phyloP scores from a whole-genome alignment of 768 basidiomycete species.

The Strobilomyces confusus region DNA sequence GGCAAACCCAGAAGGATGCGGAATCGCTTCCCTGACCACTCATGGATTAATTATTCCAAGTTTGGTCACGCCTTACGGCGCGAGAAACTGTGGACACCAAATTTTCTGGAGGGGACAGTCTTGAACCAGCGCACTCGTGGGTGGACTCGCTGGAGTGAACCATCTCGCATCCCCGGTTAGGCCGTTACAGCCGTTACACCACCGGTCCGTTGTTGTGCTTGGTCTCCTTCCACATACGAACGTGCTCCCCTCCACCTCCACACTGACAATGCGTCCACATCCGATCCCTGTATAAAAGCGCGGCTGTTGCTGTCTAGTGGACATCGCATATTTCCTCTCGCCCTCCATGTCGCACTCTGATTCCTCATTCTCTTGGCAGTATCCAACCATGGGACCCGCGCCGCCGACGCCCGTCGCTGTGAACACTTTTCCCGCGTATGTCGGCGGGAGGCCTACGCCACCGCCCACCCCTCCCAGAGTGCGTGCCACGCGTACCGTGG shows the following conservation, averaged over 20 bases:
- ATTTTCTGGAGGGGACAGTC: conserved; percentile 93
- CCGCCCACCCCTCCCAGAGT: conserved; percentile 1
- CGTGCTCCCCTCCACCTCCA: background rate
- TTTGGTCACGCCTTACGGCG: conserved; percentile 56
- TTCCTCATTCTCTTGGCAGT: background rate
- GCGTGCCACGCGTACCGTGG: background rate
- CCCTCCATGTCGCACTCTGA: background rate
- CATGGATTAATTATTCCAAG: conserved; percentile 67
- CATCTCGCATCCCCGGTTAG: conserved; percentile 79
- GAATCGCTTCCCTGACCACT: conserved; percentile 64
- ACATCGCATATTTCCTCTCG: background rate
- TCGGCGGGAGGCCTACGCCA: conserved; percentile 3
- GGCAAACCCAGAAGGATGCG: conserved; percentile 77
- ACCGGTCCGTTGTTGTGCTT: conserved; percentile 26
- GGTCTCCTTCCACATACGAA: background rate
- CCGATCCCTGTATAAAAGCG: conserved; percentile 10
- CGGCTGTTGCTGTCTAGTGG: background rate
- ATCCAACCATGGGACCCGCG: background rate
- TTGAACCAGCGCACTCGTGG: conserved; percentile 88
- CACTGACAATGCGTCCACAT: background rate
- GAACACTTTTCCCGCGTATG: background rate
- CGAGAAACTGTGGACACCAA: conserved; percentile 74
- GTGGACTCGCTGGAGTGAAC: conserved; percentile 51
- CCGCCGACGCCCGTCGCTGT: conserved; percentile 12
- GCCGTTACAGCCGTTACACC: conserved; percentile 79